phyloP scores from a whole-genome alignment of 2,329 filamentous ascomycete species.

The Dactylellina leptospora region DNA sequence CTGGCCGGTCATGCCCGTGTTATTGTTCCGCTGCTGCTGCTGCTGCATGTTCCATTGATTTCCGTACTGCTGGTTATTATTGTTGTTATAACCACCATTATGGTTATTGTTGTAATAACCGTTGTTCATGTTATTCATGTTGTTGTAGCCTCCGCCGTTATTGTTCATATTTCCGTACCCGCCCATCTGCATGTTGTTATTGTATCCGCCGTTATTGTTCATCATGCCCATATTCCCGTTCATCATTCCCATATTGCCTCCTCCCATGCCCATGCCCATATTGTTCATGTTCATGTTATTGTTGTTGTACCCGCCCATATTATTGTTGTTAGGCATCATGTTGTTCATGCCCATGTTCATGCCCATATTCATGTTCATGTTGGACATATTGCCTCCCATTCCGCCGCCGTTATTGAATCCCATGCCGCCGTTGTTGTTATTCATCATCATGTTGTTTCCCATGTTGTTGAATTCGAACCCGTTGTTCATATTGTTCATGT shows the following conservation, averaged over 20 bases:
- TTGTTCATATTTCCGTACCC: constrained; percentile 60
- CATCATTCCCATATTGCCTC: constrained; percentile 56
- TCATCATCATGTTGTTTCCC: constrained; percentile 25
- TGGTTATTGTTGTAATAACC: constrained; percentile 59
- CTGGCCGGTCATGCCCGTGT: constrained; percentile 31
- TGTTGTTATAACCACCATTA: constrained; percentile 54
- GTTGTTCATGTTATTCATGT: constrained; percentile 39
- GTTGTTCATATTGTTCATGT: constrained; percentile 38
- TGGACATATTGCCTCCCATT: constrained; percentile 59
- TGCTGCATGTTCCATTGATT: constrained; percentile 58
- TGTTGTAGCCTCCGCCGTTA: constrained; percentile 43
- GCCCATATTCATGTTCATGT: constrained; percentile 59
- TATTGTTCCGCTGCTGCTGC: constrained; percentile 37
- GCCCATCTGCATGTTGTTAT: constrained; percentile 54
- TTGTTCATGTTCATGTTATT: constrained; percentile 59
- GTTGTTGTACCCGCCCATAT: constrained; percentile 54
- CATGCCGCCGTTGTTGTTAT: constrained; percentile 20
- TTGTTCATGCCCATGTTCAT: constrained; percentile 60
- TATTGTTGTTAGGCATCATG: constrained; percentile 55
- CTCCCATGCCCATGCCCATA: constrained; percentile 58
- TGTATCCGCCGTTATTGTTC: constrained; percentile 51
- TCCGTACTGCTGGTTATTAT: constrained; percentile 56
- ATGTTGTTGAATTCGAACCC: constrained; percentile 37
- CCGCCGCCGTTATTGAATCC: constrained; percentile 55
- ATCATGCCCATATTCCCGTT: constrained; percentile 53